A percentile compares a stretch with the other conserved stretches of the same genome.
phyloP scores from a whole-genome alignment of 192 early-diverging fungal genomes.

The Chytriomyces confervae region DNA sequence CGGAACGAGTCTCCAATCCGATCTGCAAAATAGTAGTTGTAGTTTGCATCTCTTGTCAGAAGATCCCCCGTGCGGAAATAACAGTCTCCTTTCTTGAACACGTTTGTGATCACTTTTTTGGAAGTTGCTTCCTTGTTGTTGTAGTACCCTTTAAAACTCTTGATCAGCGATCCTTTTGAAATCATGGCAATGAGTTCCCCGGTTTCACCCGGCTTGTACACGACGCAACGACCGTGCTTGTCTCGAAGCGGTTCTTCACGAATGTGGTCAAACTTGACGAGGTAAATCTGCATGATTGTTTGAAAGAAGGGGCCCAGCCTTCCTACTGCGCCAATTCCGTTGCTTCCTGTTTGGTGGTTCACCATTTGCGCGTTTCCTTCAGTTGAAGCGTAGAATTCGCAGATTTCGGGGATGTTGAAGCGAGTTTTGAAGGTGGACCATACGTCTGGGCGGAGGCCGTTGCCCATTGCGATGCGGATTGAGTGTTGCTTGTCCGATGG shows the following conservation, averaged over 20 bases:
- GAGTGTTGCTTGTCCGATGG: constrained; percentile 49
- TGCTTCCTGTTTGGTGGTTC: constrained; percentile 36
- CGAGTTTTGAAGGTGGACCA: constrained; percentile 68
- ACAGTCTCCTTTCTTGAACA: constrained; percentile 62
- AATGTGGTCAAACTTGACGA: constrained; percentile 65
- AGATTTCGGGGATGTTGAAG: constrained; percentile 63
- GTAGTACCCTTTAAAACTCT: constrained; percentile 46
- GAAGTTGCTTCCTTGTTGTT: constrained; percentile 37
- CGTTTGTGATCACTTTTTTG: constrained; percentile 52
- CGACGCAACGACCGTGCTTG: constrained; percentile 58
- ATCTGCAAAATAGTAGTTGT: constrained; percentile 69
- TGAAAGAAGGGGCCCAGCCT: constrained; percentile 53
- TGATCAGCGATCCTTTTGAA: constrained; percentile 36
- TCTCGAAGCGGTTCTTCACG: constrained; percentile 61
- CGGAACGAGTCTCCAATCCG: constrained; percentile 75
- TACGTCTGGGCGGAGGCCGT: constrained; percentile 73
- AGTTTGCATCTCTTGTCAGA: constrained; percentile 53
- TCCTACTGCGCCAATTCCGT: constrained; percentile 71
- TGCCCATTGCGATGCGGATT: constrained; percentile 65
- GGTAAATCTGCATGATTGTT: constrained; percentile 8
- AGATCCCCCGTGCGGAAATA: constrained; percentile 71
- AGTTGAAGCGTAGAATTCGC: constrained; percentile 72
- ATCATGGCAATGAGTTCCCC: constrained; percentile 65
- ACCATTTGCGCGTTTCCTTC: constrained; percentile 61
- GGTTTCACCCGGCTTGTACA: constrained; percentile 50